Evolutionary conservation across 352 stramenopile genomes (phyloP).

Genomic region (Globisporangium spiculum): DNA sequence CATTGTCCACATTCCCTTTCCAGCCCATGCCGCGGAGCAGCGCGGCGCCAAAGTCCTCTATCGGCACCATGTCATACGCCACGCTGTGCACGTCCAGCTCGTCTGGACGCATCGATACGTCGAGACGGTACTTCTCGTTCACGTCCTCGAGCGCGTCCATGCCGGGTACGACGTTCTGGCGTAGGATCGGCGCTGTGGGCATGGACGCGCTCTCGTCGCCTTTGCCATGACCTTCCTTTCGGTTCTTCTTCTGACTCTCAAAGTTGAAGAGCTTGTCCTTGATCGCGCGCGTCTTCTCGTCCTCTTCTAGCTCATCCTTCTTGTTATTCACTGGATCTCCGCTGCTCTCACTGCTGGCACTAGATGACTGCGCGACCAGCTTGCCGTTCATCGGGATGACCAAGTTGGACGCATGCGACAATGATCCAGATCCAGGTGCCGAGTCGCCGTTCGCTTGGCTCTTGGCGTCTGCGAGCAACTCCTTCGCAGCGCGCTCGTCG

Average conservation of each 20-base stretch:
- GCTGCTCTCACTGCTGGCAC: background rate
- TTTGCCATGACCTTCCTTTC: constrained; percentile 16
- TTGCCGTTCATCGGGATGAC: constrained; percentile 49
- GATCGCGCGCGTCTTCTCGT: constrained; percentile 20
- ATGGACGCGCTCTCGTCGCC: background rate
- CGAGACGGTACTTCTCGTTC: constrained; percentile 80
- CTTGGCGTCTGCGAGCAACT: constrained; percentile 39
- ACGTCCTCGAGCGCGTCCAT: constrained; percentile 67
- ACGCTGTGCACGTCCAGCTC: constrained; percentile 82
- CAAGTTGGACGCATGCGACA: constrained; percentile 22
- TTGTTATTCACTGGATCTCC: background rate
- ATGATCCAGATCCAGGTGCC: background rate
- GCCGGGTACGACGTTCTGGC: constrained; percentile 69
- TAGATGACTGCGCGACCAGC: background rate
- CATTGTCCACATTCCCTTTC: constrained; percentile 69
- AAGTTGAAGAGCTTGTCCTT: constrained; percentile 42
- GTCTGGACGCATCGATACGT: constrained; percentile 76
- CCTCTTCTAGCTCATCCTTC: background rate
- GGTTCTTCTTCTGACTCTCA: constrained; percentile 24
- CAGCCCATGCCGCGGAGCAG: constrained; percentile 98
- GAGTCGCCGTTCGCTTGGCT: constrained; percentile 10
- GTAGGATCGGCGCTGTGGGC: constrained; percentile 50
- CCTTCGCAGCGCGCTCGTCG: constrained; percentile 37
- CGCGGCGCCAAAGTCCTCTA: constrained; percentile 95
- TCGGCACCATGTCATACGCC: constrained; percentile 85